phyloP scores from a whole-genome alignment of 805 yeast genomes.

The Saturnispora hagleri region DNA sequence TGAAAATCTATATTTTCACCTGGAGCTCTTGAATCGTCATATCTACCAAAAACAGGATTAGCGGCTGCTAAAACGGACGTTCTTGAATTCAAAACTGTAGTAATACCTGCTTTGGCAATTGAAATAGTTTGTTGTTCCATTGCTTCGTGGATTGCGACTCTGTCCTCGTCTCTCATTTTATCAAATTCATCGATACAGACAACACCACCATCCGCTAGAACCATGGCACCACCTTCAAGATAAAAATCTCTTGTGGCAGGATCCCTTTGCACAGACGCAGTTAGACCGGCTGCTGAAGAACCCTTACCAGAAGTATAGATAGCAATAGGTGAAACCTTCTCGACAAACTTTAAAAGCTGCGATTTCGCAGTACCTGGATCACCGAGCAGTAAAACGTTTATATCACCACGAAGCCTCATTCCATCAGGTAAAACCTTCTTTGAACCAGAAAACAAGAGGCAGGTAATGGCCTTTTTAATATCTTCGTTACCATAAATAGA shows the following conservation, averaged over 20 bases:
- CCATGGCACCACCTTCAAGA: constrained; percentile 99
- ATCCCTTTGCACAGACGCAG: constrained; percentile 96
- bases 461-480: constrained; percentile 87
- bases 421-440: constrained; percentile 90
- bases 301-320: constrained; percentile 98
- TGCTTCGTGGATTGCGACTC: constrained; percentile 98
- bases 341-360: constrained; percentile 89
- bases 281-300: constrained; percentile 98
- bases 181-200: constrained; percentile 99
- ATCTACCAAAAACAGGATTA: constrained; percentile 93
- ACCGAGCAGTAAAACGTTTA: constrained; percentile 85
- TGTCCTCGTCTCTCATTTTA: constrained; percentile 97
- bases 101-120: constrained; percentile 97
- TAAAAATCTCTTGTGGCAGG: constrained; percentile 81
- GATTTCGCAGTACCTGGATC: constrained; percentile 99
- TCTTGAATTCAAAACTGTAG: constrained; percentile 91
- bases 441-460: constrained; percentile 90
- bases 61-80: constrained; percentile 98
- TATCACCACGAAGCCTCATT: constrained; percentile 93
- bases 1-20: constrained; percentile 98
- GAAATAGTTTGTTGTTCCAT: constrained; percentile 99
- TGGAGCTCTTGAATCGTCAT: constrained; percentile 91
- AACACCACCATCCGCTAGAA: constrained; percentile 98
- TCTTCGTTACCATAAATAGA: constrained; percentile 91
- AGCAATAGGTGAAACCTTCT: constrained; percentile 88